Evolutionary conservation across 345 rosid genomes (phyloP).

Genomic region (Odontarrhena argentea): DNA sequence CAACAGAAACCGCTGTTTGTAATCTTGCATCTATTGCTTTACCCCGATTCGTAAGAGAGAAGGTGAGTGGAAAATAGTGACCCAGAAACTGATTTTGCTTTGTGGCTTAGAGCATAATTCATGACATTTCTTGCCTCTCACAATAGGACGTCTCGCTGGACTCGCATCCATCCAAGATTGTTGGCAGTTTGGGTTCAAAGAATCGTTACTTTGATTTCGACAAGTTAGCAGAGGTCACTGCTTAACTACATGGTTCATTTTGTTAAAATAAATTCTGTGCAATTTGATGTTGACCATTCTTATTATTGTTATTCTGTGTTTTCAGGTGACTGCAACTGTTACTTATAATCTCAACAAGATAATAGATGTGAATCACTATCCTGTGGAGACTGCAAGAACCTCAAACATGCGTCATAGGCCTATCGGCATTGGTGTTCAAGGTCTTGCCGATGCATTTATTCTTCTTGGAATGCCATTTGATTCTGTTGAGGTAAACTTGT

Average conservation of each 20-base stretch:
- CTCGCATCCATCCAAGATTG: conserved; percentile 78
- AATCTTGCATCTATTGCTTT: conserved; percentile 95
- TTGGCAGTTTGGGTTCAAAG: conserved; percentile 76
- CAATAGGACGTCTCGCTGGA: conserved; percentile 67
- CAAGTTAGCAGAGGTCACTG: conserved; percentile 81
- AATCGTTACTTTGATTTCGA: conserved; percentile 86
- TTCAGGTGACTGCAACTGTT: conserved; percentile 66
- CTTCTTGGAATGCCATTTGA: conserved; percentile 93
- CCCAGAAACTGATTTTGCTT: conserved; percentile 3
- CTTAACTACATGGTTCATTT: not conserved
- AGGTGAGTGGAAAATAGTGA: conserved; percentile 44
- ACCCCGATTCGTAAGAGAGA: conserved; percentile 81
- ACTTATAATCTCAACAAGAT: conserved; percentile 80
- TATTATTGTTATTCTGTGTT: not conserved
- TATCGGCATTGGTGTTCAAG: conserved; percentile 93
- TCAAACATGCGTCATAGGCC: conserved; percentile 89
- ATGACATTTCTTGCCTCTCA: conserved; percentile 2
- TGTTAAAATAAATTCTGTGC: not conserved
- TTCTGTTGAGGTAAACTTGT: conserved; percentile 67
- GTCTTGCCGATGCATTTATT: conserved; percentile 92
- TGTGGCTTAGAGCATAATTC: conserved; percentile 1
- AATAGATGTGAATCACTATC: conserved; percentile 89
- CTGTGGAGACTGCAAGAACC: conserved; percentile 83
- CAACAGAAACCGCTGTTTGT: conserved; percentile 93
- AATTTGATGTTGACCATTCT: not conserved